phyloP scores from a whole-genome alignment of 1,139 yeast genomes.

The Scheffersomyces insectosa region DNA sequence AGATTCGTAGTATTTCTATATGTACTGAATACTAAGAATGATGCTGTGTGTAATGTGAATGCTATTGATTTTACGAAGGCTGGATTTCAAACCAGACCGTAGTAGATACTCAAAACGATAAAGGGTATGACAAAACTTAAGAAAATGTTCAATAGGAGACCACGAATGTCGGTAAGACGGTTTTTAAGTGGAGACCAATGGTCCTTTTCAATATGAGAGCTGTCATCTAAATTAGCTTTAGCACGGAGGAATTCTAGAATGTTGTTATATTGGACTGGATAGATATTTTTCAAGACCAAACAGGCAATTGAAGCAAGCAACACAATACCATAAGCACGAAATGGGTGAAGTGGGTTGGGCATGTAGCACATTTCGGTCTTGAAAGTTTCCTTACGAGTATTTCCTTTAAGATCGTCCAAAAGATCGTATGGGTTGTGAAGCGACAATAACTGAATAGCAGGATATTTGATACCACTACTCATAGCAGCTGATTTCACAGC shows the following conservation, averaged over 20 bases:
- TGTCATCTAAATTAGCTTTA: too few relatives aligned
- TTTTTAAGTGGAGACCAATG: too few relatives aligned
- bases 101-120: not conserved
- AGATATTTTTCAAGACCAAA: constrained; percentile 8
- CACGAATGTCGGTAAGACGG: not conserved
- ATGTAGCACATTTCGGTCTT: constrained; percentile 65
- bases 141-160: constrained; percentile 2
- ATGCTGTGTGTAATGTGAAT: too few relatives aligned
- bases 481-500: constrained; percentile 88
- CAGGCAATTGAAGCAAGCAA: constrained; percentile 9
- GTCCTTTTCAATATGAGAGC: too few relatives aligned
- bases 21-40: too few relatives aligned
- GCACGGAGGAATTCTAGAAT: too few relatives aligned
- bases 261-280: too few relatives aligned
- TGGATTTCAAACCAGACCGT: not conserved
- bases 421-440: constrained; percentile 50
- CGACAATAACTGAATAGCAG: constrained; percentile 84
- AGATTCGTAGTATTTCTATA: too few relatives aligned
- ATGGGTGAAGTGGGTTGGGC: constrained; percentile 66
- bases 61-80: too few relatives aligned
- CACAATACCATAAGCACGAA: constrained; percentile 36
- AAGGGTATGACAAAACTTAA: constrained; percentile 1
- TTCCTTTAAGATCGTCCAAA: constrained; percentile 12
- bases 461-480: constrained; percentile 85
- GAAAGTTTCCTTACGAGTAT: constrained; percentile 20